These are phyloP conservation scores for Acorus calamus DNA, from an alignment of 106 monocot species.

Conservation along the genomic window DNA sequence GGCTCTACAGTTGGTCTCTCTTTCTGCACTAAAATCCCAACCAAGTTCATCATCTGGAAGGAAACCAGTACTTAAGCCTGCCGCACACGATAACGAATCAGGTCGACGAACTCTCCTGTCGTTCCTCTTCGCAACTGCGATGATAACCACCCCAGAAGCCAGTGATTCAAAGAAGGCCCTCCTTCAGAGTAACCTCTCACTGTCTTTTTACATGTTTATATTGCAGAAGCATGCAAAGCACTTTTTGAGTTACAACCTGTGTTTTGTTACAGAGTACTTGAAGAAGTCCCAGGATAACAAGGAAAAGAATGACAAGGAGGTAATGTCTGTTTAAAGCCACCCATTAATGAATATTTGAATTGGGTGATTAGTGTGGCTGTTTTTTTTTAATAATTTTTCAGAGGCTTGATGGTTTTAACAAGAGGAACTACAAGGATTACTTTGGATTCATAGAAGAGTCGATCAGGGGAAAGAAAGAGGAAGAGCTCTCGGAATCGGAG, in stretches of 20 bases:
- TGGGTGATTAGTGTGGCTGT: neutral
- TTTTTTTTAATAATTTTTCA: constrained; percentile 6
- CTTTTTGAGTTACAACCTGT: neutral
- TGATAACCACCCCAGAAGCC: constrained; percentile 25
- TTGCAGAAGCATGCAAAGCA: no score
- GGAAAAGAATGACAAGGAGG: constrained; percentile 80
- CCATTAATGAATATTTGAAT: no score
- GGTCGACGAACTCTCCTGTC: constrained; percentile 39
- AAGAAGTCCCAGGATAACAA: constrained; percentile 79
- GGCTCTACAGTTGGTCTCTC: no score
- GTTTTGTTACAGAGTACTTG: constrained; percentile 38
- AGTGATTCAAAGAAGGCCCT: constrained; percentile 46
- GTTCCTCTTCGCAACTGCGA: constrained; percentile 11
- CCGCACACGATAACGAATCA: constrained; percentile 1
- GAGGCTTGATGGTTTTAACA: constrained; percentile 77
- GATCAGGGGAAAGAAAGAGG: constrained; percentile 46
- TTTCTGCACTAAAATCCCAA: no score
- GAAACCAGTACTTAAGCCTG: no score
- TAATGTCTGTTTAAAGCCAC: neutral
- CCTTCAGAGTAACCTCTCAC: constrained; percentile 36
- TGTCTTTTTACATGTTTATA: neutral
- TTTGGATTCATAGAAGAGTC: constrained; percentile 71
- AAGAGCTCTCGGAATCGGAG: constrained; percentile 61
- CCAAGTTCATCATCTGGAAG: no score
- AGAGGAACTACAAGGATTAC: constrained; percentile 84